Evolutionary conservation across 768 basidiomycete species (phyloP), one percentile per base, ranked within the genome.

Genomic region (Candolleomyces eurysporus): DNA sequence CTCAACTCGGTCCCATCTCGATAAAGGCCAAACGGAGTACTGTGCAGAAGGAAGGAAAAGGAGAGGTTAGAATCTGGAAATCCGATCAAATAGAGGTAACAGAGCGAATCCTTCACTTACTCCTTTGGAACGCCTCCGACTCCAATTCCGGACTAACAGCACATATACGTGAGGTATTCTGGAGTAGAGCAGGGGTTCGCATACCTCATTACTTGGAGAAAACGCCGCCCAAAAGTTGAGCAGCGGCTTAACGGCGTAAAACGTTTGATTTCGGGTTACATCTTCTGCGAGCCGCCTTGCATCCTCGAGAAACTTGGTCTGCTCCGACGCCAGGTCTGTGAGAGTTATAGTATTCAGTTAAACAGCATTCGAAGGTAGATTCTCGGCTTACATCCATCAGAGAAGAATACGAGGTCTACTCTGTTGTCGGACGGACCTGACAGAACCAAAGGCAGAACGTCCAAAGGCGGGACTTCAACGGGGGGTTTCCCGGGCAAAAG

Each of bases 201-300:
- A 16, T 40, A 88, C 91, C 79, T 91, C 88, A 62, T 80, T 80
- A 69, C 91, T 92, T 0, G 91, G 85, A 19, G 87, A 78, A 64
- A 90, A 92, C 0, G 88, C 88, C 5, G 87, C 90, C 89, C 89
- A 93, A 64, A 92, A 90, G 68, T 92, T 92, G 64, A 92, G 73
- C 50, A 92, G 74, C 3, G 90, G 89, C 65, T 82, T 83, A 19
- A 93, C 90, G 0, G 89, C 86, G 63, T 87, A 80, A 70, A 91
- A 92, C 0, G 91, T 91, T 64, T 90, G 87, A 67, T 91, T 91
- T 31, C 79, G 73, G 2, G 90, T 86, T 39, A 92, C 78, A 67
- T 90, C 91, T 49, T 80, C 68, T 0, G 88, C 91, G 10, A 92
- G 82, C 31, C 87, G 80, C 55, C 71, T 70, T 3, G 89, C 88